Conservation (phyloP, 2,329 filamentous ascomycete species). For the Ceratocystis cacaofunesta region DNA sequence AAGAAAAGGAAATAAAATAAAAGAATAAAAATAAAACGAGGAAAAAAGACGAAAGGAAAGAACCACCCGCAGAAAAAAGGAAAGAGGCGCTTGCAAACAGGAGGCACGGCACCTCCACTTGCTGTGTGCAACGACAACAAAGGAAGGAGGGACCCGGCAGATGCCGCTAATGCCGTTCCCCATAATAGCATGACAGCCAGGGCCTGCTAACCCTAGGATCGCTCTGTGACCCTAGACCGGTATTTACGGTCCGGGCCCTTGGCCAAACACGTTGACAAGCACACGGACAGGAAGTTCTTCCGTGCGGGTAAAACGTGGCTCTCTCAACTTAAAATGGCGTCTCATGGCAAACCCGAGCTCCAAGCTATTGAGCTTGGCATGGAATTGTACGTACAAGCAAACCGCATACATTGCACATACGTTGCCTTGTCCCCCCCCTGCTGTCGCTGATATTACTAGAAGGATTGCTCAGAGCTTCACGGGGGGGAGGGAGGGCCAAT, state of each 20-base stretch:
- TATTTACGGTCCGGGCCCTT: background rate
- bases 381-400: background rate
- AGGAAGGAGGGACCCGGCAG: background rate
- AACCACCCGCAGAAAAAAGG: background rate
- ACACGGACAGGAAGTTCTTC: background rate
- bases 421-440: background rate
- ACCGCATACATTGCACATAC: background rate
- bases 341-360: background rate
- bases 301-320: background rate
- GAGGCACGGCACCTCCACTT: background rate
- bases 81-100: background rate
- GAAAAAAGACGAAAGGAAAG: background rate
- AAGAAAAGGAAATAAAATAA: background rate
- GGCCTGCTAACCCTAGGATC: background rate
- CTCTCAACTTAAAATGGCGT: background rate
- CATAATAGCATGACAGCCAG: background rate
- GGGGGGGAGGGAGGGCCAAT: background rate
- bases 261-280: background rate
- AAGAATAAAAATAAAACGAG: background rate
- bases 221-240: background rate
- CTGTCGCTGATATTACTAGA: background rate
- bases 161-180: background rate
- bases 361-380: background rate
- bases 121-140: background rate
- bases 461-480: background rate